These are phyloP conservation scores for Taphrina flavorubra DNA, from an alignment of 1,139 yeast species.

Conservation along the genomic window DNA sequence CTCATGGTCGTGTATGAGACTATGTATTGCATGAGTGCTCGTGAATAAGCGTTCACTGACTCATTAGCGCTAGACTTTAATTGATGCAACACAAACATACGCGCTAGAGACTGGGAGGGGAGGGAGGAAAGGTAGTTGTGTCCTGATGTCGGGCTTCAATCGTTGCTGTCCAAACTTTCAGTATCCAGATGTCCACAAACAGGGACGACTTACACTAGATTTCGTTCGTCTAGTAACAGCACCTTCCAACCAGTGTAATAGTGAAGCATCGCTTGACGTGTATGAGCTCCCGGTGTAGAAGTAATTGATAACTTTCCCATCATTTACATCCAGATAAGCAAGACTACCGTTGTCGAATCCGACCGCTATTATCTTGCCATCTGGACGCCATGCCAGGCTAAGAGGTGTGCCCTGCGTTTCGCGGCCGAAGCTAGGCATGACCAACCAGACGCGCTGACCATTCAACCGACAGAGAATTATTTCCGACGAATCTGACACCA, in stretches of 20 bases:
- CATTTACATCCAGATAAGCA: slow-evolving; percentile 46
- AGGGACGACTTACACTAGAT: neutral
- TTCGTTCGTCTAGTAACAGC: neutral
- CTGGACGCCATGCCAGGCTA: slow-evolving; percentile 46
- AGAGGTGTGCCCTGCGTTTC: slow-evolving; percentile 30
- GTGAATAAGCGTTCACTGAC: slow-evolving; percentile 17
- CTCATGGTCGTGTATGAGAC: slow-evolving; percentile 33
- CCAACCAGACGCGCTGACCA: slow-evolving; percentile 47
- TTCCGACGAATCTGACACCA: slow-evolving; percentile 44
- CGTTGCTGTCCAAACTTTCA: neutral
- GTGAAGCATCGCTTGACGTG: neutral
- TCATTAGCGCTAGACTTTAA: neutral
- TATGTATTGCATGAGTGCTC: slow-evolving; percentile 11
- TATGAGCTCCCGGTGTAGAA: slow-evolving; percentile 8
- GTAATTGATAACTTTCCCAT: slow-evolving; percentile 43
- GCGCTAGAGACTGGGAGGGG: slow-evolving; percentile 21
- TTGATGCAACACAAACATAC: neutral
- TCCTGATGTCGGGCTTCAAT: slow-evolving; percentile 10
- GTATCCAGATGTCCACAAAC: neutral
- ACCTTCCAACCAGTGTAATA: slow-evolving; percentile 15
- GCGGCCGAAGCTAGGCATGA: slow-evolving; percentile 26
- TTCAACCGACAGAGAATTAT: slow-evolving; percentile 45
- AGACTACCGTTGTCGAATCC: slow-evolving; percentile 44
- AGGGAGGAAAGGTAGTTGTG: slow-evolving; percentile 17
- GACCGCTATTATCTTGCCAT: slow-evolving; percentile 46